Conservation (phyloP, 1,139 yeast species). For the Pichia sp. region DNA sequence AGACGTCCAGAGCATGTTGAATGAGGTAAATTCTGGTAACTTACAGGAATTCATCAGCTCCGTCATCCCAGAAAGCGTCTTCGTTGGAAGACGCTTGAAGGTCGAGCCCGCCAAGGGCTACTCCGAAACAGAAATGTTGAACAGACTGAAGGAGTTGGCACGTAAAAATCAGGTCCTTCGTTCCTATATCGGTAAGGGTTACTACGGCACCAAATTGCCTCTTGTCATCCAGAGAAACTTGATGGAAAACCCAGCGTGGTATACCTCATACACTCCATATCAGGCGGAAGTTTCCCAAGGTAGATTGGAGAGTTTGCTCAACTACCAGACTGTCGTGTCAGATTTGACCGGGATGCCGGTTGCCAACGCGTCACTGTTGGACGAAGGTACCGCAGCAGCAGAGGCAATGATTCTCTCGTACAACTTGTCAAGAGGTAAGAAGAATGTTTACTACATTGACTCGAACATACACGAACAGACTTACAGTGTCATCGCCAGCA, state of each 20-base stretch:
- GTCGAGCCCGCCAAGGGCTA: constrained; percentile 66
- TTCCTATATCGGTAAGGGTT: constrained; percentile 89
- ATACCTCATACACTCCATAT: constrained; percentile 95
- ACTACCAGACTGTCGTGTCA: constrained; percentile 83
- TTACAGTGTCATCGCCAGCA: constrained; percentile 65
- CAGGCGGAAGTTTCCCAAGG: constrained; percentile 99
- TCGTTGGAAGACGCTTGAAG: constrained; percentile 60
- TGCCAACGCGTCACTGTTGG: constrained; percentile 90
- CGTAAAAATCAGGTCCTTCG: constrained; percentile 64
- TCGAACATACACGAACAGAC: constrained; percentile 81
- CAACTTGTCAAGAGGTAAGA: constrained; percentile 65
- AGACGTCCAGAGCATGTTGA: constrained; percentile 62
- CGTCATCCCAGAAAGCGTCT: constrained; percentile 75
- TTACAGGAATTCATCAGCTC: constrained; percentile 64
- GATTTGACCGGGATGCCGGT: constrained; percentile 90
- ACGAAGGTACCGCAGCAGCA: constrained; percentile 97
- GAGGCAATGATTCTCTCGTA: constrained; percentile 91
- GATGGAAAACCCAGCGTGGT: constrained; percentile 95
- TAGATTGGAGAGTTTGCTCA: constrained; percentile 80
- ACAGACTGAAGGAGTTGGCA: constrained; percentile 65
- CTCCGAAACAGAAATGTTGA: constrained; percentile 76
- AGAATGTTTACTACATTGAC: constrained; percentile 67
- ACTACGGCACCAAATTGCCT: constrained; percentile 85
- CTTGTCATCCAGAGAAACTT: constrained; percentile 91
- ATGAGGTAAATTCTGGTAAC: constrained; percentile 59